These are phyloP conservation scores for Neurospora hispaniola DNA, from an alignment of 495 filamentous ascomycete genomes.

Conservation along the genomic window DNA sequence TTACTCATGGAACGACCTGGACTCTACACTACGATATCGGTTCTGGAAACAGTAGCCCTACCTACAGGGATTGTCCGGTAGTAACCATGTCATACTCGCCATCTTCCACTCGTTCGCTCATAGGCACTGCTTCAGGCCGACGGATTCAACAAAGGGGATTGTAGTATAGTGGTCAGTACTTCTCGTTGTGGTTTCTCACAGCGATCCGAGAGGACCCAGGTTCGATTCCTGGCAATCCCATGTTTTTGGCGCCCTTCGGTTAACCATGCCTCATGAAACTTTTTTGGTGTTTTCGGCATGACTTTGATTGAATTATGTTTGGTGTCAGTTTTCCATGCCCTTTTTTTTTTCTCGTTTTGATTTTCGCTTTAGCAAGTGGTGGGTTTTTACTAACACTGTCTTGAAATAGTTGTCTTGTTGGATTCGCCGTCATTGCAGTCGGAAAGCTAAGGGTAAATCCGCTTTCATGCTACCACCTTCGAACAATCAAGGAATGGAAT, in stretches of 20 bases:
- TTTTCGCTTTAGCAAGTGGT: not conserved
- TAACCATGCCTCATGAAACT: not conserved
- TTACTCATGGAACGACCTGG: not conserved
- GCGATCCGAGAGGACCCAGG: not conserved
- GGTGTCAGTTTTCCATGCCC: not conserved
- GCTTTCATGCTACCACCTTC: not conserved
- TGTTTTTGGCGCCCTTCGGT: not conserved
- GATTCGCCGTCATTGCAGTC: not conserved
- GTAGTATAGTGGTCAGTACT: slow-evolving; percentile 1
- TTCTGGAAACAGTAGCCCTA: not conserved
- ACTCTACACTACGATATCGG: not conserved
- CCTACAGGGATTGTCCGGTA: not conserved
- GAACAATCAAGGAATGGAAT: not conserved
- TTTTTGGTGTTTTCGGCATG: not conserved
- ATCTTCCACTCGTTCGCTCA: not conserved
- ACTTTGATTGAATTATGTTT: not conserved
- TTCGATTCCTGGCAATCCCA: not conserved
- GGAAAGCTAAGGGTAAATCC: not conserved
- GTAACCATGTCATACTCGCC: not conserved
- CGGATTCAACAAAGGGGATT: not conserved
- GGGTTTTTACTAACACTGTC: not conserved
- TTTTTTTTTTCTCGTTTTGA: not conserved
- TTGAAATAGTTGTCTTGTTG: not conserved
- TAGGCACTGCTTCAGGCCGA: not conserved
- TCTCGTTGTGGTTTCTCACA: not conserved